Evolutionary conservation across 371 early-diverging fungal genomes (phyloP).

Genomic region (Cokeromyces recurvatus): DNA sequence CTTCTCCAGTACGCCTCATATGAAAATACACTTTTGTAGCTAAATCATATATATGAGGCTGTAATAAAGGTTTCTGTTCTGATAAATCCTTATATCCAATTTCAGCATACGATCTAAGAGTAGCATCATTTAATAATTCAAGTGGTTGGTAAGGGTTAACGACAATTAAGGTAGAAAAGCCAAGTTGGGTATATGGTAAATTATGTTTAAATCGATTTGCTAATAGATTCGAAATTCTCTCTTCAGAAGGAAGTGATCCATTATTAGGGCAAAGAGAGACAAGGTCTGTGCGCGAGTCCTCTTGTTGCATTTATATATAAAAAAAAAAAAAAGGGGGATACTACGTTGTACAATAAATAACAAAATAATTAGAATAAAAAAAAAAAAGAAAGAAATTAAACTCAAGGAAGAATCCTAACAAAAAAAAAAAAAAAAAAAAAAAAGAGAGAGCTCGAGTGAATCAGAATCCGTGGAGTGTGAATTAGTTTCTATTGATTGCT

Average conservation of each 20-base stretch:
- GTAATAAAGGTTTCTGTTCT: conserved; percentile 16
- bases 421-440: too few species aligned
- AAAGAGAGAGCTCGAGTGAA: too few species aligned
- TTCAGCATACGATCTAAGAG: conserved; percentile 41
- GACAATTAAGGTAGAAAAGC: conserved; percentile 46
- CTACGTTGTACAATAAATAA: too few species aligned
- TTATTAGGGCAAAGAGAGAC: conserved; percentile 15
- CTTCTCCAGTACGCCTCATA: conserved; percentile 78
- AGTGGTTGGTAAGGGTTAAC: conserved; percentile 49
- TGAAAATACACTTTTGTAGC: conserved; percentile 61
- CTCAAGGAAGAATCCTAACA: too few species aligned
- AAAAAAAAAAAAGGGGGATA: too few species aligned
- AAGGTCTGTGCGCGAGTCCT: conserved; percentile 32
- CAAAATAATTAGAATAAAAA: too few species aligned
- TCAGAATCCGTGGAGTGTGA: too few species aligned
- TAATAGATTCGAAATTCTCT: conserved; percentile 41
- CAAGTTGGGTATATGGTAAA: conserved; percentile 52
- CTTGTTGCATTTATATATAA: too few species aligned
- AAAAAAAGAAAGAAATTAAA: too few species aligned
- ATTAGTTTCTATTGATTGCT: too few species aligned
- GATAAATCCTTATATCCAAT: conserved; percentile 35
- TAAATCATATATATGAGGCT: conserved; percentile 53
- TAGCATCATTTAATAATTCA: conserved; percentile 44
- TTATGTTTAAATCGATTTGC: conserved; percentile 43
- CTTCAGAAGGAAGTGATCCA: conserved; percentile 35